phyloP scores from a whole-genome alignment of 2,329 filamentous ascomycete genomes.

The Whalleya microplaca region DNA sequence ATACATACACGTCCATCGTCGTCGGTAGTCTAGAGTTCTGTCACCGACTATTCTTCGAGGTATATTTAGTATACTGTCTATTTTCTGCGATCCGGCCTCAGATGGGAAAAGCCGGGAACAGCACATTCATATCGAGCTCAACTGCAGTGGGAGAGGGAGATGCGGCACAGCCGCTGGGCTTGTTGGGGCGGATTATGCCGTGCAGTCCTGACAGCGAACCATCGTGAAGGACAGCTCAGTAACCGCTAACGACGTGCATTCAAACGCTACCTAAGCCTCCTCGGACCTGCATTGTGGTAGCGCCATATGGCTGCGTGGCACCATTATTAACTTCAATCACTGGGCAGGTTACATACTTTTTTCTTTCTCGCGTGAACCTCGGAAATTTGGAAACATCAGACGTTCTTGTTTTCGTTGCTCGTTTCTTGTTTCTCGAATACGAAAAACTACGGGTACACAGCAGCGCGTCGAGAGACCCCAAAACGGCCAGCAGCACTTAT shows the following conservation, averaged over 20 bases:
- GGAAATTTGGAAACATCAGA: conserved; percentile 2
- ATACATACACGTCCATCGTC: too few relatives aligned
- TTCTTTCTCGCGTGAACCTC: conserved; percentile 1
- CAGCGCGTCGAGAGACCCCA: conserved; percentile 3
- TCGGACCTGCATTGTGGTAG: conserved; percentile 24
- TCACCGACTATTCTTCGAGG: not conserved
- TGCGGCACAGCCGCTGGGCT: not conserved
- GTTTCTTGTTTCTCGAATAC: conserved; percentile 14
- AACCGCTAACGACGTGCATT: not conserved
- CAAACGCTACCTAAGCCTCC: conserved; percentile 7
- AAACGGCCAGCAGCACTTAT: conserved; percentile 5
- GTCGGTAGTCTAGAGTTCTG: too few relatives aligned
- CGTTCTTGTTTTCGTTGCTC: conserved; percentile 7
- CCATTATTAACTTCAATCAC: not conserved
- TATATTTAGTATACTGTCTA: not conserved
- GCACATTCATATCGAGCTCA: not conserved
- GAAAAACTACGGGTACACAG: conserved; percentile 4
- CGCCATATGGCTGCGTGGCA: not conserved
- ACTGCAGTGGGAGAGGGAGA: not conserved
- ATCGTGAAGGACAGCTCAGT: not conserved
- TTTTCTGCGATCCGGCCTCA: not conserved
- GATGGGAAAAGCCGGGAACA: not conserved
- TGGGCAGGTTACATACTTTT: too few relatives aligned
- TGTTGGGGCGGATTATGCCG: not conserved
- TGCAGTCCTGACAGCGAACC: not conserved